These are phyloP conservation scores for Polytolypa hystricis DNA, from an alignment of 2,329 filamentous ascomycete genomes.

Conservation along the genomic window DNA sequence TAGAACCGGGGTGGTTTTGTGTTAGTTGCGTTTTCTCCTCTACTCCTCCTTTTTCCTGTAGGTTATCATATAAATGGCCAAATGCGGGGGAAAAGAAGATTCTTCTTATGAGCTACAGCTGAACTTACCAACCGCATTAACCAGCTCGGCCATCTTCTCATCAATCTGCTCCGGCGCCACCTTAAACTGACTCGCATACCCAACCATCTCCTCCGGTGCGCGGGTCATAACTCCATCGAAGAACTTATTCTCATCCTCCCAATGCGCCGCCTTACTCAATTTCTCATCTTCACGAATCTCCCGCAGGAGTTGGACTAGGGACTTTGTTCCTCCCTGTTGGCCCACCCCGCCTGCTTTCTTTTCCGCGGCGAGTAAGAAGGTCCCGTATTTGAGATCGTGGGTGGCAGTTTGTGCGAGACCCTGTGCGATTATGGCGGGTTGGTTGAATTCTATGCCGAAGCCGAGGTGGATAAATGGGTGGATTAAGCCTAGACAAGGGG, in stretches of 20 bases:
- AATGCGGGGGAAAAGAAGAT: no score
- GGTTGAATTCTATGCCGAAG: constrained; percentile 71
- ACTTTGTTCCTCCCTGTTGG: constrained; percentile 22
- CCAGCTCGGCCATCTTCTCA: constrained; percentile 55
- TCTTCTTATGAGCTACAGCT: no score
- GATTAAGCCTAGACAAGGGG: constrained; percentile 45
- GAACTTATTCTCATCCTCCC: constrained; percentile 51
- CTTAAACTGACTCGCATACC: constrained; percentile 48
- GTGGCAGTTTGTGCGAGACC: constrained; percentile 66
- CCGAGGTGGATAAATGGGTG: constrained; percentile 79
- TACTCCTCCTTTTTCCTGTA: no score
- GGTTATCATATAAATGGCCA: no score
- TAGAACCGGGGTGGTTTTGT: no score
- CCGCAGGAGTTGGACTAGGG: constrained; percentile 50
- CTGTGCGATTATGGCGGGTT: constrained; percentile 71
- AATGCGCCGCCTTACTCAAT: constrained; percentile 43
- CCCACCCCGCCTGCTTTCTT: constrained; percentile 23
- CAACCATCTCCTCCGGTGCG: constrained; percentile 53
- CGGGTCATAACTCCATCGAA: constrained; percentile 56
- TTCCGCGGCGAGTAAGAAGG: constrained; percentile 39
- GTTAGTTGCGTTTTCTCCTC: no score
- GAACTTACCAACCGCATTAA: constrained; percentile 46
- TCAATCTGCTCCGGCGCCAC: constrained; percentile 48
- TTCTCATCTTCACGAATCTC: constrained; percentile 47
- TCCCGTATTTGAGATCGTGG: constrained; percentile 45